Evolutionary conservation across 192 early-diverging fungal genomes (phyloP).

Genomic region (Martensiomyces pterosporus): DNA sequence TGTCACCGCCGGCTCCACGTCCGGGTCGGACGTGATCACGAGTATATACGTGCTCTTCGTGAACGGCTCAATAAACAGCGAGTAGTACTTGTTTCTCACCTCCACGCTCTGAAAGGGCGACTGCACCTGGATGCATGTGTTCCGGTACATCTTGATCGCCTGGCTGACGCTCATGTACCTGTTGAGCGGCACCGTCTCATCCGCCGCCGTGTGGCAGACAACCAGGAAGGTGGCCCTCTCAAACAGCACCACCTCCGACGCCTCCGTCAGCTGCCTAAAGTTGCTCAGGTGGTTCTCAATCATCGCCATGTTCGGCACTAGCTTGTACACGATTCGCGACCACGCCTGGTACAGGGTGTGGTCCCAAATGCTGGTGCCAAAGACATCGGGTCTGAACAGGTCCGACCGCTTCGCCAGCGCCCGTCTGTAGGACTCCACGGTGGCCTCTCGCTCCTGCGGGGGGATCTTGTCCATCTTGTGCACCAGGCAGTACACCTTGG

Average conservation of each 20-base stretch:
- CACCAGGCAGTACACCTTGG: slow-evolving; percentile 91
- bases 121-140: slow-evolving; percentile 49
- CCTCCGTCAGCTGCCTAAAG: slow-evolving; percentile 83
- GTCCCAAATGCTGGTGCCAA: slow-evolving; percentile 39
- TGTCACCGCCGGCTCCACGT: slow-evolving; percentile 48
- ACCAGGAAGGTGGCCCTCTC: slow-evolving; percentile 95
- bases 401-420: slow-evolving; percentile 29
- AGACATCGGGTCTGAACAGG: slow-evolving; percentile 21
- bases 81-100: slow-evolving; percentile 61
- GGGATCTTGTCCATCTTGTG: slow-evolving; percentile 98
- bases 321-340: slow-evolving; percentile 92
- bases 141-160: slow-evolving; percentile 43
- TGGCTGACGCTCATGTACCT: slow-evolving; percentile 38
- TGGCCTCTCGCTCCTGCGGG: slow-evolving; percentile 62
- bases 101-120: slow-evolving; percentile 86
- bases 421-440: slow-evolving; percentile 24
- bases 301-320: slow-evolving; percentile 87
- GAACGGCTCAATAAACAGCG: slow-evolving; percentile 50
- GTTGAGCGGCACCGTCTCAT: background rate
- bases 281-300: slow-evolving; percentile 75
- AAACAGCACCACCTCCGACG: slow-evolving; percentile 92
- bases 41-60: slow-evolving; percentile 52
- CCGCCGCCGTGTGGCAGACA: slow-evolving; percentile 54
- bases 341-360: slow-evolving; percentile 66
- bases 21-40: slow-evolving; percentile 42